phyloP scores from a whole-genome alignment of 2,329 filamentous ascomycete genomes.

The Lachnum nothofagi region DNA sequence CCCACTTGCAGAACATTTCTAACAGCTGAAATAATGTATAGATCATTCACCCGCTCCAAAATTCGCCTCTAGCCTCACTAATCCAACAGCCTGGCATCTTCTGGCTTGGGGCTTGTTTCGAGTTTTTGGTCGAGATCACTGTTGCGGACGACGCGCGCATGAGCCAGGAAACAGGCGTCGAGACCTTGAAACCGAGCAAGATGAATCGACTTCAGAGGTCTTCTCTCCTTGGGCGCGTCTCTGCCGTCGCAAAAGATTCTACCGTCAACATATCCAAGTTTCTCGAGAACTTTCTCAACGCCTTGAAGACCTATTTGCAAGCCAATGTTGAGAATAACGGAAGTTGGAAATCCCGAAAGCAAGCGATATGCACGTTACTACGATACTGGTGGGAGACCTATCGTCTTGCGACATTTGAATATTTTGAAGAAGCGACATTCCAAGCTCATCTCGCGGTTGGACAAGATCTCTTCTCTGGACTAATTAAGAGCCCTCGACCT shows the following conservation, averaged over 20 bases:
- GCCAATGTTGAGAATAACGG: conserved; percentile 25
- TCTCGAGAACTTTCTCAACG: conserved; percentile 40
- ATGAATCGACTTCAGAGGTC: conserved; percentile 60
- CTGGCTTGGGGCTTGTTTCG: conserved; percentile 51
- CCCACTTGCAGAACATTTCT: no score
- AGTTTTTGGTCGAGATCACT: conserved; percentile 44
- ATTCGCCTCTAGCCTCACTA: conserved; percentile 47
- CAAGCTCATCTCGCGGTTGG: conserved; percentile 54
- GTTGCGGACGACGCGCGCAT: conserved; percentile 40
- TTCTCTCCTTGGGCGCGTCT: conserved; percentile 48
- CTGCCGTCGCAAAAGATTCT: conserved; percentile 55
- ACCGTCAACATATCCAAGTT: conserved; percentile 52
- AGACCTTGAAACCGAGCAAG: conserved; percentile 44
- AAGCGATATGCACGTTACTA: conserved; percentile 39
- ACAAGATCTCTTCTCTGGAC: conserved; percentile 16
- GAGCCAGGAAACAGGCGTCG: conserved; percentile 37
- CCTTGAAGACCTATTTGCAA: conserved; percentile 42
- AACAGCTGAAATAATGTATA: conserved; percentile 35
- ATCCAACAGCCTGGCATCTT: conserved; percentile 36
- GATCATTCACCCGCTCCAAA: conserved; percentile 56
- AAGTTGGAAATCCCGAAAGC: conserved; percentile 34
- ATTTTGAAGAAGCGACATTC: conserved; percentile 59
- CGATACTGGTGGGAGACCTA: conserved; percentile 54
- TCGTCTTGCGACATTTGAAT: conserved; percentile 38
- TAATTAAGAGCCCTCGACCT: conserved; percentile 3